Evolutionary conservation across 2,329 filamentous ascomycete genomes (phyloP), one percentile per base, ranked within the genome.

Genomic region (Cercospora zeina): DNA sequence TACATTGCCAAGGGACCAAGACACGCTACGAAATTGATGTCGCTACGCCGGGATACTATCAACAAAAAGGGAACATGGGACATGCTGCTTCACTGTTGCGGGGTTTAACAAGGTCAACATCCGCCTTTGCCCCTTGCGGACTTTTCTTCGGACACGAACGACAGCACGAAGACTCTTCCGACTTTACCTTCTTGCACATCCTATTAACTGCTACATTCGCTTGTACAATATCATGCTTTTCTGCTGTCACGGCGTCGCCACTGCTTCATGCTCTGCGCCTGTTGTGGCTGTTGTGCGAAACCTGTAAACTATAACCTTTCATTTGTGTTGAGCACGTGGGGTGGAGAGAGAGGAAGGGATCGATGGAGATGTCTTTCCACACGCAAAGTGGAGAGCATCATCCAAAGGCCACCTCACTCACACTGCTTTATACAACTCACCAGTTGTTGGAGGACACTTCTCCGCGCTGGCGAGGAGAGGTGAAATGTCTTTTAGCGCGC

Each of bases 1-100:
- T 59, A 53, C 24, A 59, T 54, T 47, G 58, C 58, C 4, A 34
- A 54, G 58, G n/a, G 53, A 39, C 33, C 47, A 50, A 50, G 47
- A 30, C 54, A 58, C 54, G 54, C 56, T 62, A 62, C 59, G 59
- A 62, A 62, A 42, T 53, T 62, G 45, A 62, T 53, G 59, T 62
- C 59, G 59, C 58, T 55, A 62, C 59, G 59, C 59, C 59, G 59
- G 59, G 54, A 62, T 62, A 58, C 54, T 54, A 54, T 34, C 37
- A 56, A 58, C 55, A 53, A 59, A 50, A 53, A 37, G 31, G 45
- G 54, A 50, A 16, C 16, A 58, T 62, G 59, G 59, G 59, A 31
- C 47, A 58, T 58, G 54, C 54, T 51, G 59, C 54, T 57, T 49
- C 49, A 34, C 27, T 53, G 57, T 42, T 21, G 47, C 39, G 31